Base-by-base conservation (phyloP, 805 yeast genomes). In the Spathaspora passalidarum region DNA sequence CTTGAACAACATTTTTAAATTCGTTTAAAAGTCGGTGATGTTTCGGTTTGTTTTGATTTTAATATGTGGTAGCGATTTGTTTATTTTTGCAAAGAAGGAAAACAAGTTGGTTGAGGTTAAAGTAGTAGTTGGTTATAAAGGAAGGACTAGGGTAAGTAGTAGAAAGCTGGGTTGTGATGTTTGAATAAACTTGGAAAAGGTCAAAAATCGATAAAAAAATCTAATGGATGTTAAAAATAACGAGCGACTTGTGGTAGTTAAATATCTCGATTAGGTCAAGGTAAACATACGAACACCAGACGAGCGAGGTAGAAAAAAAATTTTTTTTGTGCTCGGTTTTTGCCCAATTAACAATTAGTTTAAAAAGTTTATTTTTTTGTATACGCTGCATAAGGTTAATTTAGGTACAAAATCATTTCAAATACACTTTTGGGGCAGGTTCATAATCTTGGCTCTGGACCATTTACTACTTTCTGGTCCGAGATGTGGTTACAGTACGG, bases 101-200 rank as follows among this genome's bases (percentile, higher is more conserved):
- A 21, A 13, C 13, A 29, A 29, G 8, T 6, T 14, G 38, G 14
- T 25, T 37, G 38, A 13, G 3, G 13, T 4, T 29, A 29, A 22
- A 29, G 34, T 29, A 29, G 16, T 13, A 11, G 34, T 13, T 11
- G 17, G 36, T 22, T 26, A 46, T 42, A 38, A 52, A 52, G 47
- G 57, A 54, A 52, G 42, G 57, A 55, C 55, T 54, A 47, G 50
- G 51, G 50, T 51, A 35, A 44, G 55, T 29, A 26, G 32, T 26
- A 4, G 13, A 29, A 29, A 14, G 34, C 14, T 11, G 6, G 6
- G 17, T 4, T 2, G 14, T 29, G 9, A 17, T 34, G 4, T 38
- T 14, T n/a, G n/a, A 23, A 8, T 10, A 10, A 38, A 25, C 21
- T 21, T 18, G 20, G 20, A 19, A 37, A 20, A 8, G 23, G 40